Conservation (phyloP, 805 yeast genomes). For the Metschnikowia sp. region DNA sequence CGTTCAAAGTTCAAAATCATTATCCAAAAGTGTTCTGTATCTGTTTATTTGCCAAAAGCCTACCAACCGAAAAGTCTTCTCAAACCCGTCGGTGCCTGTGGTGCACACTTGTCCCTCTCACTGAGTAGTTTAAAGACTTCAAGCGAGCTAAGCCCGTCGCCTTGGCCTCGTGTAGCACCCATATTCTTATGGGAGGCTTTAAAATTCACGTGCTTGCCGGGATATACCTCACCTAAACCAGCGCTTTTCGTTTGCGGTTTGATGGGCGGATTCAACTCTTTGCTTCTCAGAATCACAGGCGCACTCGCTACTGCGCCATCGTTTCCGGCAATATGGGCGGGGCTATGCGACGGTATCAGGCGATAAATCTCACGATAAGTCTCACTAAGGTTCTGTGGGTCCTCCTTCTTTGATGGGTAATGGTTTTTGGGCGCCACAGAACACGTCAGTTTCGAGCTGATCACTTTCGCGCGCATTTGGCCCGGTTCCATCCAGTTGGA, state of each 20-base stretch:
- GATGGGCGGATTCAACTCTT: neutral
- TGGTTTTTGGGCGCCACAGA: constrained; percentile 8
- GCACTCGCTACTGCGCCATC: neutral
- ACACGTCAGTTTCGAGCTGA: constrained; percentile 15
- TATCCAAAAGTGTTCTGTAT: too few species aligned
- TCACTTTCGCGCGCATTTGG: constrained; percentile 1
- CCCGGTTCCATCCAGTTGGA: constrained; percentile 54
- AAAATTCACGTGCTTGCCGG: neutral
- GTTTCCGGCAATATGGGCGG: constrained; percentile 18
- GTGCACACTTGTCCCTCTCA: constrained; percentile 10
- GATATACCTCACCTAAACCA: neutral
- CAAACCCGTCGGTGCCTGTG: constrained; percentile 9
- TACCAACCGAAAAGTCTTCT: constrained; percentile 40
- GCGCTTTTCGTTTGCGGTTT: neutral
- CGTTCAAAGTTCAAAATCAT: too few species aligned
- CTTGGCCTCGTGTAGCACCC: too few species aligned
- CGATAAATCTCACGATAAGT: constrained; percentile 35
- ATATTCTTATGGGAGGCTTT: too few species aligned
- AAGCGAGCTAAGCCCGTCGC: constrained; percentile 17
- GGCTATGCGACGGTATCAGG: constrained; percentile 34
- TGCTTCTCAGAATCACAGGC: neutral
- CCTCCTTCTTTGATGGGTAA: neutral
- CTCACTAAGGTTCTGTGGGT: constrained; percentile 22
- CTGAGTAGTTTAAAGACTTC: constrained; percentile 22
- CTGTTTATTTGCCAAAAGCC: neutral